Evolutionary conservation across 2,329 filamentous ascomycete species (phyloP), one percentile per base, ranked within the genome.

Genomic region (Eutypella sp.): DNA sequence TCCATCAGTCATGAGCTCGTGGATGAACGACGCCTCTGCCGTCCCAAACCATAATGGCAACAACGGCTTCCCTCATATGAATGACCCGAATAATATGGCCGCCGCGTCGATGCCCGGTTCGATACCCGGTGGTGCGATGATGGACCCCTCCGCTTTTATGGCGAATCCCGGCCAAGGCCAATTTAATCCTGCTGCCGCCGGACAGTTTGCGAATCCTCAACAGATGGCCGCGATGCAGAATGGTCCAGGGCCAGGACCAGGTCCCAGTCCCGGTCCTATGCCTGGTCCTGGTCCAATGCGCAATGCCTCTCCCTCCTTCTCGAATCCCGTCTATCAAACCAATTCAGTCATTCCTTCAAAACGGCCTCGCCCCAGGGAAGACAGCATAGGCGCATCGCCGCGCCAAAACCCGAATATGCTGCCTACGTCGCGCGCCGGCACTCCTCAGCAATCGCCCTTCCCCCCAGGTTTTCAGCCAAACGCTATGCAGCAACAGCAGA

Each of bases 291-390:
- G n/a, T n/a, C 81, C 77, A 60, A 85, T 87, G 74, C 88, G 89
- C 75, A 91, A 89, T 68, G 83, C 82, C 50, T 91, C 89, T 44
- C 87, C 87, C 38, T 82, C 82, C 48, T 92, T 88, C 66, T 79
- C 85, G 61, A 87, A 87, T 61, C 80, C 85, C 50, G 79, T 81
- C 60, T 95, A 92, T 72, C 86, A 90, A 64, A 89, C 89, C 56
- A 92, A 88, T 69, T 78, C 86, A 40, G 83, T 95, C 60, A 84
- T 96, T 56, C 92, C 92, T 47, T 92, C 91, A 19, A 99, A 97
- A 71, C 82, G 93, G 60, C 80, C 87, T 44, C 81, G 88, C 40
- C 85, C 87, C 43, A 75, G 81, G 62, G 89, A 95, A 68, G 91
- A 96, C 67, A 91, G 84, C 61, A 78, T 93, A 61, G 85, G 84